Conservation (phyloP, 164 flowering plant species). For the Macadamia integrifolia region DNA sequence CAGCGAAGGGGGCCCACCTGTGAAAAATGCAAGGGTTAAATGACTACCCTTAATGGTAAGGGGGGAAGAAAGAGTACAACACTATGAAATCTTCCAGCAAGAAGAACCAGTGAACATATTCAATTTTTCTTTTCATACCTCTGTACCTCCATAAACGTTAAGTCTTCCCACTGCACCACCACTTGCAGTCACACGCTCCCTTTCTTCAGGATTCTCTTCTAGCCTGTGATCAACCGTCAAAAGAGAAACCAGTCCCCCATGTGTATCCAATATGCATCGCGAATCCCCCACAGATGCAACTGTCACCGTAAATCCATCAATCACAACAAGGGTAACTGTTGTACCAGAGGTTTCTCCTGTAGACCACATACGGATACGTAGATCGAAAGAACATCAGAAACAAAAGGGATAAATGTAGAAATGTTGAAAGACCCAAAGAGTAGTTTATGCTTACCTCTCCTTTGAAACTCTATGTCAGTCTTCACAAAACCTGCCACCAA, state of each 20-base stretch:
- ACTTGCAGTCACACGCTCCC: conserved; percentile 88
- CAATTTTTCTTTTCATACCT: conserved; percentile 32
- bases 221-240: conserved; percentile 88
- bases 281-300: conserved; percentile 94
- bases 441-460: conserved; percentile 45
- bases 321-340: conserved; percentile 80
- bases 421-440: neutral
- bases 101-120: neutral
- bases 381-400: conserved; percentile 11
- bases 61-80: too few species aligned
- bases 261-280: conserved; percentile 80
- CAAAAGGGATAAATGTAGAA: neutral
- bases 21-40: neutral
- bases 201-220: conserved; percentile 85
- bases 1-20: conserved; percentile 92
- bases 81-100: neutral
- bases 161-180: conserved; percentile 95
- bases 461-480: conserved; percentile 94
- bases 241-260: conserved; percentile 69
- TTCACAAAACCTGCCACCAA: conserved; percentile 94
- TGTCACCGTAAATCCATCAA: conserved; percentile 85
- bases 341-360: conserved; percentile 91
- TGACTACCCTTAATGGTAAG: too few species aligned
- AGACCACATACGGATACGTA: neutral
- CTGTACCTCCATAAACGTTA: conserved; percentile 70